Evolutionary conservation across 1,284 basidiomycete species (phyloP), one percentile per base, ranked within the genome.

Genomic region (Baeospora myosura): DNA sequence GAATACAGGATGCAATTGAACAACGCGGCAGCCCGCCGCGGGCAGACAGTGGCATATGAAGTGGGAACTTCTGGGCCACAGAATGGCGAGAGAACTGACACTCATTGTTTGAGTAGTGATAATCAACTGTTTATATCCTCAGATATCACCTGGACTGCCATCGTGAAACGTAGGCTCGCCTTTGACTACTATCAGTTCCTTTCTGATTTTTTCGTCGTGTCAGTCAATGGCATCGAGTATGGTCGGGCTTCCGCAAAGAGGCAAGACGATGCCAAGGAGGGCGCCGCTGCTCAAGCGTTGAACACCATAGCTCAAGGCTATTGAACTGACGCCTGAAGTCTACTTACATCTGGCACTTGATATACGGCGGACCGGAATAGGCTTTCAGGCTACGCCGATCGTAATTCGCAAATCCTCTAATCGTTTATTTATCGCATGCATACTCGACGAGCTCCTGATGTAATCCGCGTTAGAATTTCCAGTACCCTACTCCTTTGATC

Each of bases 211-310:
- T n/a, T 10, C 18, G 11, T 24, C 12, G 8, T 32, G n/a, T 14
- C 29, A 46, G 45, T 46, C 17, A 34, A 33, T 24, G 30, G 30
- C 16, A 1, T 25, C 3, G 40, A 23, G n/a, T 40, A 46, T 35
- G 45, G 45, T 5, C 24, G 2, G 20, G 45, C 41, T 6, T 14
- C 10, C 6, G 45, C 28, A 3, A 28, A 20, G 11, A 39, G 14
- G 7, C 22, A 32, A 23, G n/a, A 24, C 23, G 36, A 4, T 11
- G 34, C 45, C 23, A 17, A 17, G 10, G 41, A 46, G 16, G 30
- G 11, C 11, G 45, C 45, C 1, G 45, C 45, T 7, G 6, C 4
- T 4, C 11, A 42, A 21, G 39, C 40, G 30, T 20, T 44, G 23
- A 14, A 23, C 26, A 14, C 35, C 21, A 17, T 33, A 10, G 28